A percentile compares a stretch with the other conserved stretches of the same genome.
These are phyloP conservation scores for Pontederia crassipes DNA, from an alignment of 176 grass and related monocot species.

Conservation along the genomic window DNA sequence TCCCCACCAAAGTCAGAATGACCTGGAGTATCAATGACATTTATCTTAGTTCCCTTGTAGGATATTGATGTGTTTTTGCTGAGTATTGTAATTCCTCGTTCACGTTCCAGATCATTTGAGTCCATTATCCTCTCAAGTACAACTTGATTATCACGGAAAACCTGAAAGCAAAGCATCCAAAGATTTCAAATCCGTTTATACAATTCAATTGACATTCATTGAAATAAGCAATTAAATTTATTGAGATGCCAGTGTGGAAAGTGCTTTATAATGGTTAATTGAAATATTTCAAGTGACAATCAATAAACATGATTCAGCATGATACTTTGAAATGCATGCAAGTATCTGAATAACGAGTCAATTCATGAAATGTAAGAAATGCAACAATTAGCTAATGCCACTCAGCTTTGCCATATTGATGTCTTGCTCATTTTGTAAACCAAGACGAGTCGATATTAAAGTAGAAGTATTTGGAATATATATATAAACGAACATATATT, in stretches of 20 bases:
- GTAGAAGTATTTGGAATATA: too few species aligned
- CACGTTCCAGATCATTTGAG: constrained; percentile 92
- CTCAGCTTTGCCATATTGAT: too few species aligned
- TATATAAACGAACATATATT: too few species aligned
- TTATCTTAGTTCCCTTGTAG: constrained; percentile 95
- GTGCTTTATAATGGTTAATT: too few species aligned
- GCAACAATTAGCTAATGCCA: too few species aligned
- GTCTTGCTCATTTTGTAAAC: too few species aligned
- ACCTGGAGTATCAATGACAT: constrained; percentile 96
- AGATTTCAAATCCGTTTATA: constrained; percentile 17
- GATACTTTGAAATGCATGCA: too few species aligned
- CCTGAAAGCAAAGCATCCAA: constrained; percentile 36
- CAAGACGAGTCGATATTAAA: too few species aligned
- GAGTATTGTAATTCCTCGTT: constrained; percentile 97
- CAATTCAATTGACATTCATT: not conserved
- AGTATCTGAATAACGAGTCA: too few species aligned
- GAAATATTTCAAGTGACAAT: too few species aligned
- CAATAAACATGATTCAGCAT: too few species aligned
- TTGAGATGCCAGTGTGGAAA: not conserved
- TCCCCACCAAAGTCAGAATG: constrained; percentile 97
- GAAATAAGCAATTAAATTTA: not conserved
- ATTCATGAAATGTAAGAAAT: too few species aligned
- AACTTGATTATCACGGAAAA: constrained; percentile 94
- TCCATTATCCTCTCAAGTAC: constrained; percentile 99
- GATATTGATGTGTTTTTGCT: constrained; percentile 99